Base-by-base conservation (phyloP, 2,329 filamentous ascomycete genomes). In the Corniculantispora saksenae region DNA sequence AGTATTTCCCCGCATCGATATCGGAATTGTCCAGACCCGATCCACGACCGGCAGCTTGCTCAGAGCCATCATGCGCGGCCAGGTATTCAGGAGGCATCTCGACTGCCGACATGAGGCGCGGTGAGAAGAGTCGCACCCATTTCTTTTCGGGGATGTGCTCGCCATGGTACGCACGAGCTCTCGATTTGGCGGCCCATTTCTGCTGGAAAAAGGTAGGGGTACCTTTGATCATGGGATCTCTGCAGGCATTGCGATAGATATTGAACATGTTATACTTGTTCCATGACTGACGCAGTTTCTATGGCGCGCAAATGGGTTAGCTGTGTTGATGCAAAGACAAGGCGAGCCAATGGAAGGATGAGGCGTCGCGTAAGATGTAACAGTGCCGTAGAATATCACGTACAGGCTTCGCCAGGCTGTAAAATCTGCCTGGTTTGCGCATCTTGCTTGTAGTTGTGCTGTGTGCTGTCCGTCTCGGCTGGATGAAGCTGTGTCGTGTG, bases 191-290 rank as follows among this genome's bases (percentile, higher is more conserved):
- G 1, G 81, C 79, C 94, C 94, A 99, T 90, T 99, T 99, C 80
- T 98, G 94, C 84, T 98, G 94, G 85, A 97, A 99, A 81, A 95
- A 96, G 53, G 94, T 97, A 67, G 81, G 79, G 59, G 70, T 71
- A 19, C 75, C 72, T 23, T 69, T 73, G 38, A 74, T 72, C 27
- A 70, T 68, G 7, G 72, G 67, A 71, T 74, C 77, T 57, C 70
- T 70, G 19, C 76, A 77, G 35, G 71, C 71, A 23, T 71, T 70
- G 48, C 76, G 76, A 59, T 83, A 81, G 69, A 99, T 81, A 80
- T 97, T 97, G 87, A 92, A 99, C 69, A 99, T 85, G 76, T 97
- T 97, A 84, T 93, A 93, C 82, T 97, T 97, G 84, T 93, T 97
- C 95, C 94, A 97, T 83, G 93, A 93, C 83, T 95, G 92, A 73